Base-by-base conservation (phyloP, 2,329 filamentous ascomycete genomes). In the Arthrocladium fulminans region DNA sequence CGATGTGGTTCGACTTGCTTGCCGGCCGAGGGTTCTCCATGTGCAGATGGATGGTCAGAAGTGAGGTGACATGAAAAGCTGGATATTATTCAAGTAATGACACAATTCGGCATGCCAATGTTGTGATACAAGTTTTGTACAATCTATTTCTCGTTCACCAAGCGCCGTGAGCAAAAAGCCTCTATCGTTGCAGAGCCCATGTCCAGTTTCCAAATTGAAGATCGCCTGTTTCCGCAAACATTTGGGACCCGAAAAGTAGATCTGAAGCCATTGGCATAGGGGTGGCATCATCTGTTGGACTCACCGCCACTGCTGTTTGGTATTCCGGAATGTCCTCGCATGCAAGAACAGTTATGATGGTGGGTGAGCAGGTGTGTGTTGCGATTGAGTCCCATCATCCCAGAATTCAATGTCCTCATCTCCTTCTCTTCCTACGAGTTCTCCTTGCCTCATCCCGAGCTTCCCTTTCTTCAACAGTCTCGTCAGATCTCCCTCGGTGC, bases 381-480 rank as follows among this genome's bases (percentile, higher is more conserved):
- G 37, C 19, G 57, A 70, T n/a, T 67, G 64, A 2, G 70, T 68
- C 13, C 81, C 80, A 55, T 94, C 86, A 24, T 86, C 83, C 84
- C 88, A 95, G 58, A 96, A 92, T 65, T 97, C 90, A 41, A 96
- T 70, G 63, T 95, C 86, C n/a, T 87, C 88, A 56, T 89, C 82
- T 56, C 81, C 78, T 45, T 84, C 57, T 35, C 54, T 56, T 25
- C 52, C 57, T 6, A 59, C 43, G 23, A 57, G 25, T 80, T 25
- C 89, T 62, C 23, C 76, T 79, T 15, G 86, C 84, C 52, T 79
- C 79, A 71, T 83, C 86, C 51, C 76, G 1, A 86, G 67, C 55
- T 81, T 76, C 3, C 89, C 90, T 61, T 84, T 84, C 56, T 88
- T 81, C 50, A 74, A 72, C 30, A 57, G 32, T 32, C 52, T 54